These are phyloP conservation scores for Boletus huronensis DNA, from an alignment of 768 basidiomycete genomes.

Conservation along the genomic window DNA sequence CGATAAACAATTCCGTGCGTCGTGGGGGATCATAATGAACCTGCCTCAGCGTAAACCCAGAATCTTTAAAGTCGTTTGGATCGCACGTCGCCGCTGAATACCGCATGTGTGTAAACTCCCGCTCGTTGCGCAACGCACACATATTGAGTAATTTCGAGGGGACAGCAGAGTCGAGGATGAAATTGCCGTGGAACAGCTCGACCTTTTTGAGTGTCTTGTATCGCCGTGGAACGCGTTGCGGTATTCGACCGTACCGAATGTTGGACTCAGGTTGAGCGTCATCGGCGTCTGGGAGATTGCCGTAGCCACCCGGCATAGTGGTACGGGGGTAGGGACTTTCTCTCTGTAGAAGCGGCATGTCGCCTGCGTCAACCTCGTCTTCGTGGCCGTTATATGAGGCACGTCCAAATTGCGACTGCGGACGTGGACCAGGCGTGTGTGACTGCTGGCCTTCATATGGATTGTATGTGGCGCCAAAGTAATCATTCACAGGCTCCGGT, in stretches of 20 bases:
- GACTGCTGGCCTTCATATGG: constrained; percentile 20
- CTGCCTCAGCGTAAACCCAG: constrained; percentile 85
- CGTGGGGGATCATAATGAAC: constrained; percentile 88
- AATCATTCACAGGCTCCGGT: constrained; percentile 13
- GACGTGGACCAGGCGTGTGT: constrained; percentile 22
- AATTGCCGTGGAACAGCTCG: constrained; percentile 90
- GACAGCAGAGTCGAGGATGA: constrained; percentile 86
- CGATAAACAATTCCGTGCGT: constrained; percentile 92
- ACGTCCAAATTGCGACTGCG: constrained; percentile 23
- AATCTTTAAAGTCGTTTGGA: constrained; percentile 83
- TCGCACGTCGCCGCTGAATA: constrained; percentile 96
- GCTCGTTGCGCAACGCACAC: constrained; percentile 71
- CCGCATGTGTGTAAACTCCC: constrained; percentile 94
- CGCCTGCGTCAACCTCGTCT: constrained; percentile 50
- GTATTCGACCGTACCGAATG: constrained; percentile 86
- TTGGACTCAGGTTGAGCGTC: constrained; percentile 46
- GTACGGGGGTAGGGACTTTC: constrained; percentile 34
- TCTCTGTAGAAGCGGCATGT: constrained; percentile 63
- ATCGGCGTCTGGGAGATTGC: constrained; percentile 25
- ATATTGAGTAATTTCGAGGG: constrained; percentile 88
- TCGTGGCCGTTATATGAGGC: constrained; percentile 42
- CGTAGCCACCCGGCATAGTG: constrained; percentile 45
- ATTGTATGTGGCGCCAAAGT: constrained; percentile 18
- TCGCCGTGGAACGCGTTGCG: constrained; percentile 82
- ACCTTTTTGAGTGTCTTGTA: constrained; percentile 95